Base-by-base conservation (phyloP, 192 early-diverging fungal species). In the Backusella liffmaniae region DNA sequence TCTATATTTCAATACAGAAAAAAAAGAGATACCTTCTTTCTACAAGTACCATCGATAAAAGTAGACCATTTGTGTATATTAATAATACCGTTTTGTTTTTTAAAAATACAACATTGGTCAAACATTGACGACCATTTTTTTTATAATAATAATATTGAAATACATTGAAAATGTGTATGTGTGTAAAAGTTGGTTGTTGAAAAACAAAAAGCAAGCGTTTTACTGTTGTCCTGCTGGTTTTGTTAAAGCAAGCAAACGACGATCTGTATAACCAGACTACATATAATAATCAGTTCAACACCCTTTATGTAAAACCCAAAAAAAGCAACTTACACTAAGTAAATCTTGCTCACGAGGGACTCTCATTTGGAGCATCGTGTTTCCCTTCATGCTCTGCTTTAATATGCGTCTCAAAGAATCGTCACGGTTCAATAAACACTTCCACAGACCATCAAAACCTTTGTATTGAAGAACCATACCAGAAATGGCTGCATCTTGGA, bases 401-500 rank as follows among this genome's bases (percentile, higher is more conserved):
- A 83, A 66, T 3, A 83, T 67, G 18, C 81, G 69, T 37, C 76
- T 79, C 36, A 83, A 75, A 35, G 81, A 83, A 46, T 83, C 81
- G 72, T 83, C 81, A 12, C 81, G 74, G 66, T 83, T 83, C 56
- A 83, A 74, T 26, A 83, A 53, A 29, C 81, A 83, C 37, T 83
- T 83, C 81, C 81, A 83, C 23, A 83, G 23, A 23, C 77, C 78
- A 74, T 83, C 81, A 23, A 76, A 68, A 10, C 81, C 81, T 67
- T 83, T 83, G 67, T 83, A 83, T 42, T 83, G 81, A 32, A 83
- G 53, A 1, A 83, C 81, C 81, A 83, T 83, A 1, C 81, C 81
- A 16, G 81, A 83, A 16, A 83, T 79, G 37, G 75, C 56, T 5
- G 36, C n/a, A 41, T 83, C 81, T 30, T 79, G 71, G 39, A 83